Evolutionary conservation across 768 basidiomycete species (phyloP).

Genomic region (Tylopilus plumbeoviolaceoides): DNA sequence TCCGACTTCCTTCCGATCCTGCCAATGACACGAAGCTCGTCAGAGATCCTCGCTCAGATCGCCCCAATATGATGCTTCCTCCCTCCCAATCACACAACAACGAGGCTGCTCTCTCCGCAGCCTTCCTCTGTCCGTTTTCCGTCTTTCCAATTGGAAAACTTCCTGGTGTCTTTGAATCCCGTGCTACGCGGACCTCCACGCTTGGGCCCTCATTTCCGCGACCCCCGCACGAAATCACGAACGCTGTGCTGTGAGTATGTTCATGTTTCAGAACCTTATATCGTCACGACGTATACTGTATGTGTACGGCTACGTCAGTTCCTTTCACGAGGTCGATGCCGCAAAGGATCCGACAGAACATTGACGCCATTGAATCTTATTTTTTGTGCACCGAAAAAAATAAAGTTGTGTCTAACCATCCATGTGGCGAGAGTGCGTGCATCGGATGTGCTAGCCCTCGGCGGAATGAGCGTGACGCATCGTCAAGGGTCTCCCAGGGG

Average conservation of each 20-base stretch:
- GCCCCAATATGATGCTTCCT: background rate
- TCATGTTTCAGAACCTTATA: slow-evolving; percentile 9
- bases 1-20: background rate
- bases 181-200: background rate
- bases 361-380: background rate
- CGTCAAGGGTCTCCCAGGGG: slow-evolving; percentile 5
- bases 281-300: background rate
- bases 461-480: background rate
- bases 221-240: slow-evolving; percentile 2
- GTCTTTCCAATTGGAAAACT: background rate
- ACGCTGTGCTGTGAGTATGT: background rate
- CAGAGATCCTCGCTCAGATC: background rate
- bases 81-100: background rate
- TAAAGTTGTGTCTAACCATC: background rate
- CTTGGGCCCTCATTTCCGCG: background rate
- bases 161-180: background rate
- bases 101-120: background rate
- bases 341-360: background rate
- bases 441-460: slow-evolving; percentile 3
- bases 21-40: background rate
- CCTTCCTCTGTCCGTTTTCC: too few relatives aligned
- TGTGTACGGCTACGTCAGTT: background rate
- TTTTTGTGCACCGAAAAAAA: background rate
- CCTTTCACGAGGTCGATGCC: background rate
- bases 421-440: slow-evolving; percentile 1